Percentiles rank a stretch among this genome's conserved stretches.
phyloP scores from a whole-genome alignment of 495 filamentous ascomycete genomes.

The Evernia prunastri region DNA sequence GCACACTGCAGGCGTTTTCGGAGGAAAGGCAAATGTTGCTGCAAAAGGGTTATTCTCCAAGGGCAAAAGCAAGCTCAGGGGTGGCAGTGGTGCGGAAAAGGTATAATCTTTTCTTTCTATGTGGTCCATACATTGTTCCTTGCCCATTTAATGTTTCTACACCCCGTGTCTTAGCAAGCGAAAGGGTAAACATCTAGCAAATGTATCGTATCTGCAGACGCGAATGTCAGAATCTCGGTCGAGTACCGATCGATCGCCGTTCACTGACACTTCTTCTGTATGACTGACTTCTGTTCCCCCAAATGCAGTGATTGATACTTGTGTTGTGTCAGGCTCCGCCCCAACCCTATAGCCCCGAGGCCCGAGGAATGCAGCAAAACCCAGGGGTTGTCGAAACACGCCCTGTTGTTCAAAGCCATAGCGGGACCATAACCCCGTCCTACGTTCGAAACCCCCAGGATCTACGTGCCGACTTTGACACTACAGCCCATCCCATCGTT shows the following conservation, averaged over 20 bases:
- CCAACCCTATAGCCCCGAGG: slow-evolving; percentile 8
- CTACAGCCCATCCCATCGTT: background rate
- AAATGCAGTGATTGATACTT: slow-evolving; percentile 30
- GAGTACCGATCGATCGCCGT: slow-evolving; percentile 8
- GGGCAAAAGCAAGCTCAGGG: slow-evolving; percentile 72
- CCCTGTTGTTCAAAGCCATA: slow-evolving; percentile 1
- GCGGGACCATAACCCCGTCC: background rate
- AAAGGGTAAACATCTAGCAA: slow-evolving; percentile 9
- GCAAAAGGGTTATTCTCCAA: slow-evolving; percentile 84
- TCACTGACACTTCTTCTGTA: slow-evolving; percentile 12
- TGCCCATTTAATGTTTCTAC: slow-evolving; percentile 8
- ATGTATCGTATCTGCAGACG: slow-evolving; percentile 20
- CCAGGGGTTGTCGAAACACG: slow-evolving; percentile 5
- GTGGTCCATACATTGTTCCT: slow-evolving; percentile 16
- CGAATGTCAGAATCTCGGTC: slow-evolving; percentile 13
- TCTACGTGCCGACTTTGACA: background rate
- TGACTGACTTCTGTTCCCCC: slow-evolving; percentile 16
- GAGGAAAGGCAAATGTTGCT: slow-evolving; percentile 64
- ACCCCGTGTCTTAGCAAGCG: slow-evolving; percentile 28
- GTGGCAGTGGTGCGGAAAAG: slow-evolving; percentile 61
- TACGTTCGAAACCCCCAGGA: background rate
- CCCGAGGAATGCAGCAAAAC: slow-evolving; percentile 26
- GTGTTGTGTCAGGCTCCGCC: slow-evolving; percentile 25
- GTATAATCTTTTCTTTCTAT: slow-evolving; percentile 51
- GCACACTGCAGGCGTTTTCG: slow-evolving; percentile 65